Base-by-base conservation (phyloP, 345 rosid genomes). In the Rhodamnia argentea region DNA sequence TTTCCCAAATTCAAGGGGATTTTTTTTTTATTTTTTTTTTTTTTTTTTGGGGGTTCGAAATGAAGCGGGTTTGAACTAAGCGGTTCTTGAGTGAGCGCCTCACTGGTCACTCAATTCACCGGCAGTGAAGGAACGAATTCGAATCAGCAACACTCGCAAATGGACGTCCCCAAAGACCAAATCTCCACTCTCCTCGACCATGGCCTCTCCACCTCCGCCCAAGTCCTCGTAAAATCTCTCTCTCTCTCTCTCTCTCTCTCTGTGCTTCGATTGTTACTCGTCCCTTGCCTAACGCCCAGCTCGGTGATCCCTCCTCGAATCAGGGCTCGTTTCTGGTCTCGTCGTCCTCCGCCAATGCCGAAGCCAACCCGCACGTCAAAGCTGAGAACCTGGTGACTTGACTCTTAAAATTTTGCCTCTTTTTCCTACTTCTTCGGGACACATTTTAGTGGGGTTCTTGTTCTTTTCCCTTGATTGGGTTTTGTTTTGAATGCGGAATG, bases 311-410 rank as follows among this genome's bases (percentile, higher is more conserved):
- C 75, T 47, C 52, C 75, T 47, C 74, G 52, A 10, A 83, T 84
- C 87, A 96, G 99, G 99, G 99, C 24, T 90, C 93, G 86, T 97
- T 97, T 83, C 94, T 97, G 50, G 98, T 94, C 56, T 96, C 99
- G 5, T 95, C 99, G 9, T 93, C 98, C 82, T 85, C 94, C 23
- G 92, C 90, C 78, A 95, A 91, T 85, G 87, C 93, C 59, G 99
- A 97, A 85, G 88, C 98, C 83, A 93, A 87, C 86, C 95, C 99
- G 37, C 98, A 95, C 78, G 94, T 94, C 90, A 97, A 97, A 83
- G 96, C 99, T 23, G 99, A 97, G 87, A 95, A 93, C 91, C 92
- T 95, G 95, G 99, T 95, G 86, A 40, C 78, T 37, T 22, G 44
- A 37, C 81, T 20, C 13, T 56, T 18, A 29, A 64, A 58, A 23